Conservation (phyloP, 345 rosid species). For the Camelina hispida region DNA sequence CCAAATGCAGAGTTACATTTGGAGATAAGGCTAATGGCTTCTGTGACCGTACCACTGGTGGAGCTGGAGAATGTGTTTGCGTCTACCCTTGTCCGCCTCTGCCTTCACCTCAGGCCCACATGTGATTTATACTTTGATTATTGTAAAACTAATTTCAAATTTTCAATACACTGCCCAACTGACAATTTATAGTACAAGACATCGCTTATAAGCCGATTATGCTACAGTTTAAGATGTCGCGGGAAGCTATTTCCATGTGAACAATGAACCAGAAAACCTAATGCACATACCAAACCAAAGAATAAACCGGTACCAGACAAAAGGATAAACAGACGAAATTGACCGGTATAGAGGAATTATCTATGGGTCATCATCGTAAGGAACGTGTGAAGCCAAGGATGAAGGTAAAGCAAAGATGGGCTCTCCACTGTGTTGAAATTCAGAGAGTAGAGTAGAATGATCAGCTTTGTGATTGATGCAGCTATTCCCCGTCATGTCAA, state of each 20-base stretch:
- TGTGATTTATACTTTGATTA: neutral
- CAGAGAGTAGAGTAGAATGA: slow-evolving; percentile 51
- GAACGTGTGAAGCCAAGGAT: slow-evolving; percentile 41
- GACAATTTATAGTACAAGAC: neutral
- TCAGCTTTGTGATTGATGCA: slow-evolving; percentile 42
- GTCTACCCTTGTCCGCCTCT: neutral
- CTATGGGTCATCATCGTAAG: slow-evolving; percentile 89
- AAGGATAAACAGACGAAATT: neutral
- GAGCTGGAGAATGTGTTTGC: neutral
- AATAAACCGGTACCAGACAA: neutral
- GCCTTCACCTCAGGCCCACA: neutral
- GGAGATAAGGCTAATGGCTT: neutral
- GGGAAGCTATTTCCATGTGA: slow-evolving; percentile 3
- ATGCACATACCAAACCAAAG: neutral
- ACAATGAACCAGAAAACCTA: slow-evolving; percentile 5
- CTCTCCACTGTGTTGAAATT: slow-evolving; percentile 66
- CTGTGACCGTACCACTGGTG: neutral
- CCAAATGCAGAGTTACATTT: neutral
- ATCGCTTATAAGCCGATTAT: neutral
- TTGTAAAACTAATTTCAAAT: neutral
- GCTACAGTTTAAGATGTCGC: neutral
- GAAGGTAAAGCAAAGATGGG: slow-evolving; percentile 64
- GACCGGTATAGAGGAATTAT: slow-evolving; percentile 14
- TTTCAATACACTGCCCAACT: neutral
- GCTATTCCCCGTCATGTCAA: slow-evolving; percentile 84